These are phyloP conservation scores for Naegleria fowleri DNA, from an alignment of 208 protist genomes.

Conservation along the genomic window DNA sequence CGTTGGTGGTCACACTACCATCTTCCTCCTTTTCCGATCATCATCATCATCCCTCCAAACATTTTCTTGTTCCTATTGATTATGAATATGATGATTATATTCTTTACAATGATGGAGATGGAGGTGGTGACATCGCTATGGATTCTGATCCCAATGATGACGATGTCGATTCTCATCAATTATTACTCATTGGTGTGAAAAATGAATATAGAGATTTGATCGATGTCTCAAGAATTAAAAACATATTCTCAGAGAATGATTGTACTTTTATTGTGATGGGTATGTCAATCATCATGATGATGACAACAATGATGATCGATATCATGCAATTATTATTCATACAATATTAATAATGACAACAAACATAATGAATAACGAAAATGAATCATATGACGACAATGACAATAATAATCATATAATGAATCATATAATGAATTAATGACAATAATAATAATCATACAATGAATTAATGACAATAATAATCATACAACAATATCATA, in stretches of 20 bases:
- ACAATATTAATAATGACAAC: too few relatives aligned
- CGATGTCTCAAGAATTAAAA: neutral
- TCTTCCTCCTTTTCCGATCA: too few relatives aligned
- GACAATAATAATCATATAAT: too few relatives aligned
- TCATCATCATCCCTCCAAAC: too few relatives aligned
- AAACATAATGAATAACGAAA: too few relatives aligned
- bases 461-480: too few relatives aligned
- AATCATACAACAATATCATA: too few relatives aligned
- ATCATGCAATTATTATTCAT: too few relatives aligned
- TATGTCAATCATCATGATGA: neutral
- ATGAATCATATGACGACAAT: too few relatives aligned
- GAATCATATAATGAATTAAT: too few relatives aligned
- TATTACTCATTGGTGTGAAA: neutral
- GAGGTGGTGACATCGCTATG: neutral
- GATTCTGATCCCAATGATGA: neutral
- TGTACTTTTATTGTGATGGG: neutral
- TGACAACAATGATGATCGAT: too few relatives aligned
- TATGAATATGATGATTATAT: neutral
- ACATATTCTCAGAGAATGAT: neutral
- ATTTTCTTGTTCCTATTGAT: neutral
- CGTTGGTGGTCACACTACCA: neutral
- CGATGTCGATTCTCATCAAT: neutral
- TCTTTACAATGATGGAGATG: neutral
- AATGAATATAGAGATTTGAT: constrained; percentile 2
- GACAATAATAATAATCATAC: too few relatives aligned